Percentiles rank a stretch among this genome's conserved stretches.
These are phyloP conservation scores for Suhomyces bokatorum DNA, from an alignment of 1,139 yeast species.

Conservation along the genomic window DNA sequence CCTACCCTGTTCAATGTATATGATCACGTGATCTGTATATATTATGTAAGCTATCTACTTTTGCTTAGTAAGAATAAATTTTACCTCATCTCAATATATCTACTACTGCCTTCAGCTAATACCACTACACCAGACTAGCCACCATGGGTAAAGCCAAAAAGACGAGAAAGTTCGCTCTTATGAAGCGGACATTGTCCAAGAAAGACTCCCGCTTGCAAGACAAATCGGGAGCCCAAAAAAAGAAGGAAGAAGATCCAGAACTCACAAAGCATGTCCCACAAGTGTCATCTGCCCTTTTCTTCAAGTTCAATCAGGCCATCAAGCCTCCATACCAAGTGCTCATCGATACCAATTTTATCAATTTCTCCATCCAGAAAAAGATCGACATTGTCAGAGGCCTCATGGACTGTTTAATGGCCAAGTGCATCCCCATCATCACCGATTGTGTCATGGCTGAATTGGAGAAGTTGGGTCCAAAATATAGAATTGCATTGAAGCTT, in stretches of 20 bases:
- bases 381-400: slow-evolving; percentile 89
- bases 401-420: slow-evolving; percentile 94
- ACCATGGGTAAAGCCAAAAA: slow-evolving; percentile 94
- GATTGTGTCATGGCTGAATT: slow-evolving; percentile 98
- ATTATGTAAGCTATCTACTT: neutral
- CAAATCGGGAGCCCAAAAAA: slow-evolving; percentile 23
- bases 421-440: slow-evolving; percentile 92
- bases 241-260: slow-evolving; percentile 68
- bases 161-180: slow-evolving; percentile 94
- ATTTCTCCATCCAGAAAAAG: slow-evolving; percentile 92
- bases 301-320: slow-evolving; percentile 90
- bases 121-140: slow-evolving; percentile 8
- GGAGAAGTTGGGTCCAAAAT: slow-evolving; percentile 92
- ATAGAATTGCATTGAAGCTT: slow-evolving; percentile 84
- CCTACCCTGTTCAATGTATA: too few species aligned
- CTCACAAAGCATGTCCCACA: slow-evolving; percentile 85
- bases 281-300: slow-evolving; percentile 91
- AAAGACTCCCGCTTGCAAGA: slow-evolving; percentile 64
- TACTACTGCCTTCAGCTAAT: neutral
- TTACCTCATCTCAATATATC: slow-evolving; percentile 12
- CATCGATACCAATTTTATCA: slow-evolving; percentile 94
- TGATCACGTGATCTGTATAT: neutral
- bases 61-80: slow-evolving; percentile 10
- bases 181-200: slow-evolving; percentile 74
- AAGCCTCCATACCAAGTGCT: slow-evolving; percentile 96